Evolutionary conservation across 2,329 filamentous ascomycete genomes (phyloP).

Genomic region (Claviceps cyperi): DNA sequence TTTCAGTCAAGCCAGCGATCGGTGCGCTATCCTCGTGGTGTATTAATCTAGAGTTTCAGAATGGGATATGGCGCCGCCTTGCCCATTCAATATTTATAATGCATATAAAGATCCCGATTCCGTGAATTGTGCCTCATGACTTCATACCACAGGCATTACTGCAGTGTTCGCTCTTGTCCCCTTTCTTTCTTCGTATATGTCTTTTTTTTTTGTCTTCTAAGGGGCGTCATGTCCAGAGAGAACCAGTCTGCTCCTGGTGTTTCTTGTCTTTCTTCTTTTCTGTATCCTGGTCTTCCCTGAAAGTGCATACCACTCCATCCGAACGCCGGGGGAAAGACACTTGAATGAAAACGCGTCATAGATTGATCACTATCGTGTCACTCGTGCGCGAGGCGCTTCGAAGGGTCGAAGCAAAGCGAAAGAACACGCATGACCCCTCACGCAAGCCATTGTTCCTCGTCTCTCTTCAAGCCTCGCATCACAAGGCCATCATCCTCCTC

Average conservation of each 20-base stretch:
- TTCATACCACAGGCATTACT: neutral
- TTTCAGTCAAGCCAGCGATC: neutral
- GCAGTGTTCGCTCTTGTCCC: neutral
- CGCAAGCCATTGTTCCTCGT: conserved; percentile 46
- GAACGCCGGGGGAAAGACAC: no score
- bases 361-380: no score
- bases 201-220: neutral
- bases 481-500: conserved; percentile 44
- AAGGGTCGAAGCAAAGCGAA: neutral
- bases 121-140: neutral
- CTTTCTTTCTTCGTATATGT: neutral
- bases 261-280: neutral
- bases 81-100: neutral
- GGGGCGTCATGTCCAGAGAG: no score
- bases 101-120: neutral
- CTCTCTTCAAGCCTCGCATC: conserved; percentile 41
- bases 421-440: conserved; percentile 12
- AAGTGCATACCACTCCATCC: no score
- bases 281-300: neutral
- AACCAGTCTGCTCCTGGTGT: neutral
- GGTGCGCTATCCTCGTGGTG: no score
- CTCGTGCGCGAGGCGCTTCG: no score
- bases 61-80: neutral
- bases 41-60: neutral
- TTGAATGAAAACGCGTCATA: no score